These are phyloP conservation scores for Tylopilus vinaceipallidus DNA, from an alignment of 768 basidiomycete species.

Conservation along the genomic window DNA sequence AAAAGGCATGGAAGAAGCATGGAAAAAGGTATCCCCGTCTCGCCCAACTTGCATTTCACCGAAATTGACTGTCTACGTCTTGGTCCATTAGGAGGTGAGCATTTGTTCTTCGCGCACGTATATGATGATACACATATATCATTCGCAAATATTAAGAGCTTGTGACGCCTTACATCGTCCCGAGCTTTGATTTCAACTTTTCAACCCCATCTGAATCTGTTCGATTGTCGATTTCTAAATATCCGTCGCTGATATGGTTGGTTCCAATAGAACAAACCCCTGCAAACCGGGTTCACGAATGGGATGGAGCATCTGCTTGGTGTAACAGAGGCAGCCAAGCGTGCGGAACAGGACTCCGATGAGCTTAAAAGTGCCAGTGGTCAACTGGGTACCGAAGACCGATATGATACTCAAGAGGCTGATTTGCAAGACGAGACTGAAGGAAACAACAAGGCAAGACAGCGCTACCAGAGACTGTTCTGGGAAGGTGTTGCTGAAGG, in stretches of 20 bases:
- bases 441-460: conserved; percentile 52
- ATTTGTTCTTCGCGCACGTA: background rate
- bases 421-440: conserved; percentile 61
- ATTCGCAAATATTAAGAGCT: conserved; percentile 70
- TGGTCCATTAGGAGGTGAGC: conserved; percentile 41
- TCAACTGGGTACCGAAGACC: conserved; percentile 5
- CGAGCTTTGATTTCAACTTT: conserved; percentile 55
- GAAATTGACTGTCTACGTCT: conserved; percentile 4
- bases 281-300: conserved; percentile 76
- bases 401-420: conserved; percentile 56
- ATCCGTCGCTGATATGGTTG: background rate
- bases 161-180: conserved; percentile 63
- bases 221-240: conserved; percentile 7
- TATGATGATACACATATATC: conserved; percentile 57
- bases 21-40: conserved; percentile 61
- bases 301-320: conserved; percentile 84
- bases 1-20: conserved; percentile 71
- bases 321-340: conserved; percentile 36
- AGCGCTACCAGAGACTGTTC: conserved; percentile 68
- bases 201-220: conserved; percentile 68
- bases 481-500: conserved; percentile 80
- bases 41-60: conserved; percentile 1
- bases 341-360: conserved; percentile 1
- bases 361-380: conserved; percentile 8
- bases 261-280: conserved; percentile 46